Evolutionary conservation across 2,329 filamentous ascomycete species (phyloP).

Genomic region (Aspergillus glaucus): DNA sequence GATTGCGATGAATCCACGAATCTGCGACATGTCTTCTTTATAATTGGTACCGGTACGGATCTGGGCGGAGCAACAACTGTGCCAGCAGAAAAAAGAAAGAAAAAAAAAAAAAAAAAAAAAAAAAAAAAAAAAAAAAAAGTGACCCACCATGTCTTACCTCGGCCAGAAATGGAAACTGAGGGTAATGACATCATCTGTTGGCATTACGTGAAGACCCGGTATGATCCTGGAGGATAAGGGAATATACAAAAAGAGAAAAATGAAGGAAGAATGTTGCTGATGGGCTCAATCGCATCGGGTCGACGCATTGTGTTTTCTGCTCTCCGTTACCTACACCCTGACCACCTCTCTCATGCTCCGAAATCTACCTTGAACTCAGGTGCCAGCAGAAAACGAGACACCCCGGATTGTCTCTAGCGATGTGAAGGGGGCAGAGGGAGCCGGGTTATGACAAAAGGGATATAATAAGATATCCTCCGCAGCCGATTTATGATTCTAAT

Average conservation of each 20-base stretch:
- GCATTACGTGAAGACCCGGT: background rate
- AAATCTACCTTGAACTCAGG: too few relatives aligned
- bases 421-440: background rate
- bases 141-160: background rate
- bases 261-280: background rate
- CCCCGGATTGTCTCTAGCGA: background rate
- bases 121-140: background rate
- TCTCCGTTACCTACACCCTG: constrained; percentile 3
- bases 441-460: background rate
- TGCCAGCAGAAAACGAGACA: too few relatives aligned
- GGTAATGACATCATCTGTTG: background rate
- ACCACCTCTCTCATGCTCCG: background rate
- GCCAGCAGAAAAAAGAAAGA: background rate
- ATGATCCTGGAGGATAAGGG: background rate
- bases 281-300: background rate
- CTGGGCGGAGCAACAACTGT: background rate
- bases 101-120: background rate
- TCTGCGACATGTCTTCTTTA: background rate
- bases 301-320: background rate
- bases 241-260: background rate
- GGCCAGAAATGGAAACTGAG: background rate
- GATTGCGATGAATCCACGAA: background rate
- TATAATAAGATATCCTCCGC: background rate
- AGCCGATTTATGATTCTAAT: constrained; percentile 2
- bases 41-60: too few relatives aligned